These are phyloP conservation scores for Albizia julibrissin DNA, from an alignment of 306 rosid species.

Conservation along the genomic window DNA sequence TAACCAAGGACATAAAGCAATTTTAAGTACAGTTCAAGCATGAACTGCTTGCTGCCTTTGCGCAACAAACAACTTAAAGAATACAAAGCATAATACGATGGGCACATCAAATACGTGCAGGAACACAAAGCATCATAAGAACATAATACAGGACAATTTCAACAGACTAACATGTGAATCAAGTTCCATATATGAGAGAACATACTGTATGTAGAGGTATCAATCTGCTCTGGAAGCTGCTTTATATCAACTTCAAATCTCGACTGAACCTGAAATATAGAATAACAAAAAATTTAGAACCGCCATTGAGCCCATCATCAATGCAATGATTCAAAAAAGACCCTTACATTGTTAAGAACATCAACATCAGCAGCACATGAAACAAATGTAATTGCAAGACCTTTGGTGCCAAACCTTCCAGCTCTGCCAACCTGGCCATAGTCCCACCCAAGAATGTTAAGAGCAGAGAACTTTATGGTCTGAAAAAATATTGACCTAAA, in stretches of 20 bases:
- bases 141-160: not conserved
- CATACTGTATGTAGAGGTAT: slow-evolving; percentile 81
- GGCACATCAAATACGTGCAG: not conserved
- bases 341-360: slow-evolving; percentile 87
- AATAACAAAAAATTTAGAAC: slow-evolving; percentile 14
- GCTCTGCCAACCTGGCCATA: slow-evolving; percentile 87
- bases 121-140: not conserved
- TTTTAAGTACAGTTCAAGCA: not conserved
- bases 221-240: slow-evolving; percentile 91
- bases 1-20: not conserved
- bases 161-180: not conserved
- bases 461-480: not conserved
- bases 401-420: slow-evolving; percentile 98
- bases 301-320: not conserved
- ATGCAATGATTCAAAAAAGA: not conserved
- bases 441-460: slow-evolving; percentile 1
- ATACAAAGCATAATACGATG: not conserved
- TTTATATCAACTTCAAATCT: slow-evolving; percentile 89
- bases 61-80: not conserved
- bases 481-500: not conserved
- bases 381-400: slow-evolving; percentile 97
- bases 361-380: slow-evolving; percentile 87
- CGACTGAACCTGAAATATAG: slow-evolving; percentile 65
- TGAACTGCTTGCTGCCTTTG: not conserved
- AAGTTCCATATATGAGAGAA: slow-evolving; percentile 1